These are phyloP conservation scores for Aspergillus avenaceus DNA, from an alignment of 495 filamentous ascomycete genomes.

Conservation along the genomic window DNA sequence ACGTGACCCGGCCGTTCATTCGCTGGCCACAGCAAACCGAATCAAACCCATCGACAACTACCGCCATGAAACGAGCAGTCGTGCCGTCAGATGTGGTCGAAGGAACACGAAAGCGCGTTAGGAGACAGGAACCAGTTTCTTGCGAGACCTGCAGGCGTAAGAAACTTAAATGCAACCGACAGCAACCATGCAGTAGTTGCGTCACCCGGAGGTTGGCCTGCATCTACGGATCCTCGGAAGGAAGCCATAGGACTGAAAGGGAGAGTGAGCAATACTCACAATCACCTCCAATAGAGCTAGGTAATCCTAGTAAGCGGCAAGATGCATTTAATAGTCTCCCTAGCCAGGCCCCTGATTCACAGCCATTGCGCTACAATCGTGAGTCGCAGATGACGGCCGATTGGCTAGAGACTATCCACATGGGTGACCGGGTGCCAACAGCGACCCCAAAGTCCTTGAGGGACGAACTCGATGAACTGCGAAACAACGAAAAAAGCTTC, in stretches of 20 bases:
- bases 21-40: neutral
- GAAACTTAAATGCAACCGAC: constrained; percentile 43
- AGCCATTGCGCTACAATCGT: constrained; percentile 5
- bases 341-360: neutral
- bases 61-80: constrained; percentile 27
- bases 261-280: too few species aligned
- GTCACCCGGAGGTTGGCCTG: constrained; percentile 32
- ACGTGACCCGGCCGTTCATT: neutral
- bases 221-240: constrained; percentile 13
- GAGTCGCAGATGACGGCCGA: constrained; percentile 26
- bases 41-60: neutral
- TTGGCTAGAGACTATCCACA: constrained; percentile 38
- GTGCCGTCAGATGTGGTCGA: neutral
- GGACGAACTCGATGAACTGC: constrained; percentile 12
- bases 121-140: constrained; percentile 46
- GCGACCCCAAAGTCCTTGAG: constrained; percentile 22
- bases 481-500: neutral
- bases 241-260: neutral
- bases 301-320: too few species aligned
- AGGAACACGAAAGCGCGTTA: constrained; percentile 14
- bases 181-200: constrained; percentile 45
- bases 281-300: too few species aligned
- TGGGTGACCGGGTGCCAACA: constrained; percentile 31
- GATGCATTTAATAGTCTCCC: too few species aligned
- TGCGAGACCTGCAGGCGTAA: constrained; percentile 43